These are phyloP conservation scores for Apodospora peruviana DNA, from an alignment of 495 filamentous ascomycete genomes.

Conservation along the genomic window DNA sequence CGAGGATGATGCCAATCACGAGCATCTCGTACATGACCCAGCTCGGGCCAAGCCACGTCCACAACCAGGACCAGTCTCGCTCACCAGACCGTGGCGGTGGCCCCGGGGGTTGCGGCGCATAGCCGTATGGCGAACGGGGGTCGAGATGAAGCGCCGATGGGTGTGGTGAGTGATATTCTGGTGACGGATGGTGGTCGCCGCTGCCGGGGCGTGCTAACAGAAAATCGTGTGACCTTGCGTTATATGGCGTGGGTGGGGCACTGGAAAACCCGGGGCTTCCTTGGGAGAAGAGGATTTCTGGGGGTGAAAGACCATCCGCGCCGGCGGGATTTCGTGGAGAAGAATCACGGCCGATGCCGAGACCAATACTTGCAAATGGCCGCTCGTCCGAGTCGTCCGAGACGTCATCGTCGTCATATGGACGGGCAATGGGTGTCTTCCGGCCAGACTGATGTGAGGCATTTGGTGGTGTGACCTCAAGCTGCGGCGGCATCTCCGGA, in stretches of 20 bases:
- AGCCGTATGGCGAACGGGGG: not conserved
- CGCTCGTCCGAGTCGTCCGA: not conserved
- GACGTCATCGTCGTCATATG: not conserved
- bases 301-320: not conserved
- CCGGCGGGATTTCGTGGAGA: not conserved
- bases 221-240: not conserved
- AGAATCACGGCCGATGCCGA: not conserved
- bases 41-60: slow-evolving; percentile 11
- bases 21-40: slow-evolving; percentile 22
- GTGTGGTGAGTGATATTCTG: not conserved
- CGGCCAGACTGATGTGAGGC: not conserved
- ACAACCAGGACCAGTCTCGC: not conserved
- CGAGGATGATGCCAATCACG: slow-evolving; percentile 15
- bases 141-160: not conserved
- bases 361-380: not conserved
- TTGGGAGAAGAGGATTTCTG: not conserved
- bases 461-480: not conserved
- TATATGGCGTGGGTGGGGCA: not conserved
- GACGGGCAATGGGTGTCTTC: not conserved
- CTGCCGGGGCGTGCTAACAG: not conserved
- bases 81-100: not conserved
- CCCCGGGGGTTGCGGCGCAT: not conserved
- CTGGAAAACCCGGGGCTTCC: not conserved
- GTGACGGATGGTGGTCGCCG: not conserved
- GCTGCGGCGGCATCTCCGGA: not conserved